A percentile compares a stretch with the other conserved stretches of the same genome.
Conservation (phyloP, 2,329 filamentous ascomycete genomes). For the Cercospora sojina region DNA sequence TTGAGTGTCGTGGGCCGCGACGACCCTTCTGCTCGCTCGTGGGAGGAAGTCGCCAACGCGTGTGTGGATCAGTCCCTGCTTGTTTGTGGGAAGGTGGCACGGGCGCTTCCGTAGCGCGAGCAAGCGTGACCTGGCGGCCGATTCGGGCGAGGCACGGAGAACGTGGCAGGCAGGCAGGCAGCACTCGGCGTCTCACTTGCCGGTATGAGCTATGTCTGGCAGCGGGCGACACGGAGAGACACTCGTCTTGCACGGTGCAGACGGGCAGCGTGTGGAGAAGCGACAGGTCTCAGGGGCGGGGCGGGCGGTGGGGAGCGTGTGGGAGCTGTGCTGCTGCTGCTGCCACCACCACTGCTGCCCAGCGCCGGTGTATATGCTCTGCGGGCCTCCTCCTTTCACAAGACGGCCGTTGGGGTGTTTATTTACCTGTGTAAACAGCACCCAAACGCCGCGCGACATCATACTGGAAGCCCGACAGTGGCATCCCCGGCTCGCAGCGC, state of each 20-base stretch:
- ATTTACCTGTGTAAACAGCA: slow-evolving; percentile 5
- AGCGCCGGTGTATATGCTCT: neutral
- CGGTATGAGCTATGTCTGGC: no score
- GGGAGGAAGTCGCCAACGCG: slow-evolving; percentile 2
- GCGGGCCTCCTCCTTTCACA: slow-evolving; percentile 8
- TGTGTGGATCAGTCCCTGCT: slow-evolving; percentile 3
- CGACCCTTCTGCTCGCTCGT: neutral
- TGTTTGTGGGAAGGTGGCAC: slow-evolving; percentile 1
- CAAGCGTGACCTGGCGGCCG: neutral
- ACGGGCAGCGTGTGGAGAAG: neutral
- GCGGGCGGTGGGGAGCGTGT: slow-evolving; percentile 14
- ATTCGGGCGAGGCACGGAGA: neutral
- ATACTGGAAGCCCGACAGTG: neutral
- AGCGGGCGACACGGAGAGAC: no score
- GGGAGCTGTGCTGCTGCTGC: slow-evolving; percentile 5
- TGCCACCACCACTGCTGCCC: neutral
- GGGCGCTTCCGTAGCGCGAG: neutral
- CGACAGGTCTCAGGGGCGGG: neutral
- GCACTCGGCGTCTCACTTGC: neutral
- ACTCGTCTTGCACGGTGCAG: neutral
- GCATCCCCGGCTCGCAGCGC: slow-evolving; percentile 4
- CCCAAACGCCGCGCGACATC: slow-evolving; percentile 11
- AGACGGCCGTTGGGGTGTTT: slow-evolving; percentile 9
- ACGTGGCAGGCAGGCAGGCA: no score
- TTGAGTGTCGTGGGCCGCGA: neutral